A percentile compares a stretch with the other conserved stretches of the same genome.
phyloP scores from a whole-genome alignment of 805 yeast genomes.

The Kodamaea neixiangensis region DNA sequence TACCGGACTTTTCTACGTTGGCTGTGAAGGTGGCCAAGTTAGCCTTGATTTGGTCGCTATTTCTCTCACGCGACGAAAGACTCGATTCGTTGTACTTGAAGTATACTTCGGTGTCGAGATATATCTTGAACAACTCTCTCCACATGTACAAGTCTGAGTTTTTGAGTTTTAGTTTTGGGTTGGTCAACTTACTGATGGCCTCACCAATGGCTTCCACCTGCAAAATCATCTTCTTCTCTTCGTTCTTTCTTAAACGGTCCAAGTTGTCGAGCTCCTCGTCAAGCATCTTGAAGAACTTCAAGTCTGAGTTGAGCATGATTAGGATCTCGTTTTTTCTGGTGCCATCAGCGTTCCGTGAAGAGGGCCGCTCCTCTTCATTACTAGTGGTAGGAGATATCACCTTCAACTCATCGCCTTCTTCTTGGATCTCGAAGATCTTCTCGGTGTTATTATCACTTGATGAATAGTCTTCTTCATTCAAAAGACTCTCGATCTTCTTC shows the following conservation, averaged over 20 bases:
- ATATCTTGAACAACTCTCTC: conserved; percentile 67
- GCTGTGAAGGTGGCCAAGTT: conserved; percentile 44
- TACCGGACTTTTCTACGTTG: conserved; percentile 38
- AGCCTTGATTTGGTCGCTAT: conserved; percentile 45
- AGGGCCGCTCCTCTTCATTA: conserved; percentile 10
- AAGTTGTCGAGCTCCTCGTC: conserved; percentile 54
- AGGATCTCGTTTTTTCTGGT: conserved; percentile 33
- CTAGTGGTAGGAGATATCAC: conserved; percentile 32
- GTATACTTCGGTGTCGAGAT: conserved; percentile 67
- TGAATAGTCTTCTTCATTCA: conserved; percentile 16
- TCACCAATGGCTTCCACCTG: conserved; percentile 47
- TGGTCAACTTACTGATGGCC: conserved; percentile 37
- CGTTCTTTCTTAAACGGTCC: conserved; percentile 42
- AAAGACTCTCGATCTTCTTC: conserved; percentile 25
- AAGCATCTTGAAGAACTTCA: conserved; percentile 59
- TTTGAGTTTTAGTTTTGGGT: conserved; percentile 32
- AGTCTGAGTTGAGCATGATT: conserved; percentile 54
- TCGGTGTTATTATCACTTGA: conserved; percentile 2
- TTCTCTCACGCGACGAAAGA: conserved; percentile 44
- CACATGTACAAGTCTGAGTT: conserved; percentile 62
- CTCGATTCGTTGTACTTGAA: conserved; percentile 51
- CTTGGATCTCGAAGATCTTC: conserved; percentile 21
- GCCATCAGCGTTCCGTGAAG: conserved; percentile 7
- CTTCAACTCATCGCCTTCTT: conserved; percentile 27
- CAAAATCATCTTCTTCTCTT: conserved; percentile 43